These are phyloP conservation scores for Mortierella alpina DNA, from an alignment of 192 early-diverging fungal genomes.

Conservation along the genomic window DNA sequence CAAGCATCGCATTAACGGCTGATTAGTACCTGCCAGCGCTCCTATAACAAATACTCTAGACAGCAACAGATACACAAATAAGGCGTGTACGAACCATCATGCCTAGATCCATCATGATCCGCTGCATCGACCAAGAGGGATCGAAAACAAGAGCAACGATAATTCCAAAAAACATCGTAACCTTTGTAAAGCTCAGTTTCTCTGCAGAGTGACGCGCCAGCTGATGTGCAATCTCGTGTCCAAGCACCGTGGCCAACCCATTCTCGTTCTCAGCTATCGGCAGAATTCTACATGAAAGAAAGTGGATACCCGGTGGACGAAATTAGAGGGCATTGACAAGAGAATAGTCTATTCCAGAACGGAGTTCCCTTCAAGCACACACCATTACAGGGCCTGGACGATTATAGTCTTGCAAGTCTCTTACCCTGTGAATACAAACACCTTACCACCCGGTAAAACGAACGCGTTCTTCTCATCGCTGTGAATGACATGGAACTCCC, in stretches of 20 bases:
- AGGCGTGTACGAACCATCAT: slow-evolving; percentile 57
- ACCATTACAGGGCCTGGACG: neutral
- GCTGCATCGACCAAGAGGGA: slow-evolving; percentile 67
- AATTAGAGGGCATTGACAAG: neutral
- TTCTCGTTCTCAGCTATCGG: slow-evolving; percentile 82
- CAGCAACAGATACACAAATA: neutral
- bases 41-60: neutral
- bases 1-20: neutral
- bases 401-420: neutral
- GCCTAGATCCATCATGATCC: slow-evolving; percentile 73
- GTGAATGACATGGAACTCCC: slow-evolving; percentile 94
- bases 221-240: slow-evolving; percentile 96
- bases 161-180: slow-evolving; percentile 69
- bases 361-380: neutral
- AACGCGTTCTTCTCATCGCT: slow-evolving; percentile 90
- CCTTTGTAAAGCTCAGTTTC: slow-evolving; percentile 80
- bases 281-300: slow-evolving; percentile 68
- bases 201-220: slow-evolving; percentile 92
- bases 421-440: slow-evolving; percentile 94
- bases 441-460: slow-evolving; percentile 93
- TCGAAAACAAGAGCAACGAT: slow-evolving; percentile 77
- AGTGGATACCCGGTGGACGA: neutral
- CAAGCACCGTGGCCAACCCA: slow-evolving; percentile 92
- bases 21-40: neutral
- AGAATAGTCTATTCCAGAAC: too few relatives aligned